phyloP scores from a whole-genome alignment of 2,329 filamentous ascomycete genomes.

The Hypoxylon sp. region DNA sequence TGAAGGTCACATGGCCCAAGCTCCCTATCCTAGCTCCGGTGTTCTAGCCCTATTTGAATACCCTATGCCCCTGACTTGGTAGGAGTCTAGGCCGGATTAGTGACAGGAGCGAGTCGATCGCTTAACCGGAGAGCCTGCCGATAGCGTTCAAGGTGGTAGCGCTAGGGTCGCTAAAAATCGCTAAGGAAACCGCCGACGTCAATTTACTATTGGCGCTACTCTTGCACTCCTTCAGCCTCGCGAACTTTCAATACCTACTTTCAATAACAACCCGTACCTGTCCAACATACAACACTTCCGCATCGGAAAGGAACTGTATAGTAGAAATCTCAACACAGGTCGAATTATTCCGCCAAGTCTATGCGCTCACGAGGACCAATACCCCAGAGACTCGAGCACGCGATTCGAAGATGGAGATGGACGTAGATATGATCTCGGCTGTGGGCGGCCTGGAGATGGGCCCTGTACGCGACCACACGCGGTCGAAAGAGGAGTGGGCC shows the following conservation, averaged over 20 bases:
- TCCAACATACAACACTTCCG: not conserved
- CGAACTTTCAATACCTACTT: not conserved
- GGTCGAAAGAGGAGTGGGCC: conserved; percentile 60
- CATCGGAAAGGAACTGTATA: not conserved
- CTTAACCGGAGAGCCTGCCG: conserved; percentile 26
- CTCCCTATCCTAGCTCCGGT: conserved; percentile 24
- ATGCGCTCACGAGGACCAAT: not conserved
- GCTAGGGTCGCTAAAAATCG: conserved; percentile 25
- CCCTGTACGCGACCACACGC: conserved; percentile 31
- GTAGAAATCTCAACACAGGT: not conserved
- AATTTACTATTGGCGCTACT: conserved; percentile 18
- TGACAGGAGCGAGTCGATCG: conserved; percentile 24
- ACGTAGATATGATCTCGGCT: conserved; percentile 34
- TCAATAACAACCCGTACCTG: not conserved
- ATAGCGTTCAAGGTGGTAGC: conserved; percentile 29
- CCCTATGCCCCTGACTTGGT: conserved; percentile 28
- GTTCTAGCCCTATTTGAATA: conserved; percentile 27
- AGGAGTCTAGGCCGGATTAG: conserved; percentile 31
- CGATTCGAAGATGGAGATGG: conserved; percentile 44
- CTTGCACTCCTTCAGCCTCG: conserved; percentile 21
- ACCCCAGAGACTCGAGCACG: not conserved
- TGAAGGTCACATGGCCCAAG: conserved; percentile 35
- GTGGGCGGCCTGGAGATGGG: conserved; percentile 19
- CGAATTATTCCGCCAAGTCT: not conserved
- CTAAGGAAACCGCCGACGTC: conserved; percentile 33